A percentile compares a stretch with the other conserved stretches of the same genome.
phyloP scores from a whole-genome alignment of 352 stramenopile genomes.

The Phytophthora nicotianae region DNA sequence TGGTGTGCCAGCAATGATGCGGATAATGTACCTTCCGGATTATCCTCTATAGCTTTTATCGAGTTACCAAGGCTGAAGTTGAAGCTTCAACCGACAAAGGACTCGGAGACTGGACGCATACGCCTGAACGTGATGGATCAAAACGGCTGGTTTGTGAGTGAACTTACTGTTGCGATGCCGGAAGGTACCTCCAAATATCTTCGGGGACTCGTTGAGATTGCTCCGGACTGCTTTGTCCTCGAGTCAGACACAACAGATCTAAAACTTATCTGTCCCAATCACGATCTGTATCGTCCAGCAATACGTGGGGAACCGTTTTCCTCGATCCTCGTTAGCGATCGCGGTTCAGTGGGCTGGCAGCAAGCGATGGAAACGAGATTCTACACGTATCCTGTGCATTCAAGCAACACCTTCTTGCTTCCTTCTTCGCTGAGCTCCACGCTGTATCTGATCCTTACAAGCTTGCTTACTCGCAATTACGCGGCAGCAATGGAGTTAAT shows the following conservation, averaged over 20 bases:
- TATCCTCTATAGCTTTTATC: conserved; percentile 92
- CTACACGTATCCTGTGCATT: conserved; percentile 98
- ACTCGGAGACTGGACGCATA: conserved; percentile 48
- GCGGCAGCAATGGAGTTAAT: conserved; percentile 96
- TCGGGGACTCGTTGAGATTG: conserved; percentile 48
- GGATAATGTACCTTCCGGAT: background rate
- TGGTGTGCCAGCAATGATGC: conserved; percentile 85
- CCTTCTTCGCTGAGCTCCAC: conserved; percentile 96
- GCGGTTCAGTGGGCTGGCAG: conserved; percentile 82
- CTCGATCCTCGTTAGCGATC: conserved; percentile 75
- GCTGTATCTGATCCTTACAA: conserved; percentile 98
- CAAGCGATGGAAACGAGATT: conserved; percentile 93
- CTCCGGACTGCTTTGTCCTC: conserved; percentile 70
- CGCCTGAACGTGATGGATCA: conserved; percentile 80
- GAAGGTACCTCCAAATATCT: conserved; percentile 56
- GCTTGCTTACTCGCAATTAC: conserved; percentile 96
- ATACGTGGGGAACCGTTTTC: conserved; percentile 84
- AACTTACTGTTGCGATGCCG: conserved; percentile 50
- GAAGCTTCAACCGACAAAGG: conserved; percentile 88
- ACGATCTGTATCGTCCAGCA: conserved; percentile 80
- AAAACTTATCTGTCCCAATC: conserved; percentile 80
- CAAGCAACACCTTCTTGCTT: conserved; percentile 93
- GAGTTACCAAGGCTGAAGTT: conserved; percentile 98
- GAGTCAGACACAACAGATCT: conserved; percentile 83
- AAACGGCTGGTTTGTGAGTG: conserved; percentile 85